Evolutionary conservation across 1,284 basidiomycete genomes (phyloP), one percentile per base, ranked within the genome.

Genomic region (Volvariella surrecta): DNA sequence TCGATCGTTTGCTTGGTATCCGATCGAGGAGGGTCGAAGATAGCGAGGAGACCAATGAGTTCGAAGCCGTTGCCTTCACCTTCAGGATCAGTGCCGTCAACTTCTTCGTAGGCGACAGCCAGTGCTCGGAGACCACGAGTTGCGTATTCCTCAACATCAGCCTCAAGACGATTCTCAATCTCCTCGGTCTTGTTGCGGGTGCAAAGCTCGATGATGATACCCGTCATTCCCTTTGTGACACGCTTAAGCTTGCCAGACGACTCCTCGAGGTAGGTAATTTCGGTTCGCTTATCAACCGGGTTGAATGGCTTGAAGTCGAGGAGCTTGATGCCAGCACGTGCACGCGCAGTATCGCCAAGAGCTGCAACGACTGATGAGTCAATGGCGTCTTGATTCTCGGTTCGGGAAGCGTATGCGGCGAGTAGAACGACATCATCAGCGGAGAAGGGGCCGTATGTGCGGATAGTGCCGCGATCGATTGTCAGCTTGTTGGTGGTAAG

Each of bases 271-370:
- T 97, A 97, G 45, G 95, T 98, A 61, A 96, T 94, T 72, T 97
- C 93, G 49, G 94, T 98, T 62, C 94, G 91, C 79, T 98, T 98
- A 78, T 95, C 92, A 56, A 95, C 91, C 47, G 95, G 94, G 78
- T 98, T 95, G 81, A 98, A 98, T 16, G 95, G 93, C 75, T 95
- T 97, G 80, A 99, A 99, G 70, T 98, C 92, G 60, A 97, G 74
- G 45, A 97, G 81, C 64, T 89, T 92, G 72, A 98, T 96, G 43
- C 93, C 94, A 47, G 76, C 77, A 54, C 93, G 93, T 48, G 94
- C 92, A 50, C 76, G 75, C 35, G 64, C 39, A 4, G 79, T 58
- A 62, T 91, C 86, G 45, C 82, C 80, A 46, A 95, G 73, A 45
- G 91, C 85, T 48, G 75, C 70, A 44, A 94, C 86, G 52, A 96